Evolutionary conservation across 768 basidiomycete genomes (phyloP).

Genomic region (Coprinopsis marcescibilis): DNA sequence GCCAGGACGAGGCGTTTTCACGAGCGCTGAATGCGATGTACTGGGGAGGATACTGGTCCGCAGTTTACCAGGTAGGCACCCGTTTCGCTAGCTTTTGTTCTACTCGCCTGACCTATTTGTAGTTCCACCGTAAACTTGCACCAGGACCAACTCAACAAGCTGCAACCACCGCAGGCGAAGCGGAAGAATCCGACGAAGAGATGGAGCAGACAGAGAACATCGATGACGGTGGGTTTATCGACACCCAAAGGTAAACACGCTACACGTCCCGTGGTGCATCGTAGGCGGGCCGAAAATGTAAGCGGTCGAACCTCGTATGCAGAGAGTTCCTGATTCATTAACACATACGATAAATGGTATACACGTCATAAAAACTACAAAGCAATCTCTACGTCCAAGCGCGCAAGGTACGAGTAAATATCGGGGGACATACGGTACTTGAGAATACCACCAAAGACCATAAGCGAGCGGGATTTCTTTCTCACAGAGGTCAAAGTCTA

Average conservation of each 20-base stretch:
- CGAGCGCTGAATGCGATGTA: conserved; percentile 77
- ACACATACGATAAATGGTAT: too few species aligned
- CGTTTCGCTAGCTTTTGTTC: neutral
- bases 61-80: conserved; percentile 66
- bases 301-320: too few species aligned
- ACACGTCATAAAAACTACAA: conserved; percentile 32
- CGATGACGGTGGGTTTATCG: conserved; percentile 26
- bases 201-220: conserved; percentile 25
- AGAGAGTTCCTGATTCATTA: too few species aligned
- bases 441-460: conserved; percentile 84
- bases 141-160: neutral
- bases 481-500: conserved; percentile 64
- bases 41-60: conserved; percentile 86
- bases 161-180: conserved; percentile 8
- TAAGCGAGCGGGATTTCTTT: conserved; percentile 78
- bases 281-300: too few species aligned
- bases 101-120: neutral
- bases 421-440: conserved; percentile 89
- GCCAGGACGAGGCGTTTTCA: conserved; percentile 71
- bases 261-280: neutral
- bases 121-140: conserved; percentile 30
- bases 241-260: conserved; percentile 32
- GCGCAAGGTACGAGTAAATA: conserved; percentile 82
- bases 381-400: conserved; percentile 82
- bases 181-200: conserved; percentile 18